Evolutionary conservation across 1,284 basidiomycete genomes (phyloP), one percentile per base, ranked within the genome.

Genomic region (Abortiporus biennis): DNA sequence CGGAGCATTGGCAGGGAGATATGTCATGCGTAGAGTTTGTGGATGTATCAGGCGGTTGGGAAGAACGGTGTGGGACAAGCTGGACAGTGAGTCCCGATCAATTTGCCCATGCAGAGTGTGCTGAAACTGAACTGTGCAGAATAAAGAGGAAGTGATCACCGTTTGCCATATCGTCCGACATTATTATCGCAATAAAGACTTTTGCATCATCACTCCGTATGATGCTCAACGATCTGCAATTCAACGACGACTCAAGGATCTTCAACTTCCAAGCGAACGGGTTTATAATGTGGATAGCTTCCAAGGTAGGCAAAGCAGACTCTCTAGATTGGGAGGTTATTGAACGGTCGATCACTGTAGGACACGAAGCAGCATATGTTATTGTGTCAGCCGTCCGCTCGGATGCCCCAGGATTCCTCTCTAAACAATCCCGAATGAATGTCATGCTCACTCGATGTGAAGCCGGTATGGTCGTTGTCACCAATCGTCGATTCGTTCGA

Each of bases 231-330:
- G 72, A 8, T 57, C 59, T 1, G 55, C 53, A 1, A 64, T 74
- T 19, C 55, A 67, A 39, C 53, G 45, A 20, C 45, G 43, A 5
- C 51, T 72, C 23, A 58, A 64, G 41, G 43, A 20, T 0, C 56
- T 54, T 27, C 40, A 54, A 4, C 51, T 72, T 19, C 64, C 60
- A 6, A 66, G 59, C 57, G 57, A 66, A 20, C 38, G 49, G 2
- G 68, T 70, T 0, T 71, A 63, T 56, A 71, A 69, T 48, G 63
- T 71, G 2, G 70, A 72, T 44, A 68, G 66, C 43, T 72, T 70
- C 45, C 69, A 72, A 62, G 69, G 69, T 69, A 22, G 20, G 53
- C 21, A 5, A 17, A 24, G 35, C 27, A 24, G 25, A 4, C 9
- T 43, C 11, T 15, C 13, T 11, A 19, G 17, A 13, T 31, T 33